A percentile compares a stretch with the other conserved stretches of the same genome.
phyloP scores from a whole-genome alignment of 805 yeast genomes.

The Metschnikowia reukaufii region DNA sequence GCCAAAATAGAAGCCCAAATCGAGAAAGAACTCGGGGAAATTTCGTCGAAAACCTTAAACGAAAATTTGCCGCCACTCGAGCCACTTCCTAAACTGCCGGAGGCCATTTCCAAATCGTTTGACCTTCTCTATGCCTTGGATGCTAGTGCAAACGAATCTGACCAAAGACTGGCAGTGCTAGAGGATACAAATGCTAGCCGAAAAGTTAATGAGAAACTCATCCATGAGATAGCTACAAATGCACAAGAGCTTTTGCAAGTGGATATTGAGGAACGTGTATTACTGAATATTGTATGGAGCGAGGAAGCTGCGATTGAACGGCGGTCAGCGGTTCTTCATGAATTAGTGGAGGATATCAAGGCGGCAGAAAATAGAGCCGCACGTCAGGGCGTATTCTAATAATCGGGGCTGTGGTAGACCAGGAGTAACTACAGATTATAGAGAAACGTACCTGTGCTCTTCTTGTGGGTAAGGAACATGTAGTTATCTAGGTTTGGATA shows the following conservation, averaged over 20 bases:
- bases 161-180: slow-evolving; percentile 4
- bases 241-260: slow-evolving; percentile 11
- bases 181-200: slow-evolving; percentile 1
- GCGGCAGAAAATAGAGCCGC: slow-evolving; percentile 13
- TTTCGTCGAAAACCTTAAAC: background rate
- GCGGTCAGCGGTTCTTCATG: slow-evolving; percentile 24
- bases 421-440: no score
- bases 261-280: slow-evolving; percentile 19
- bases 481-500: no score
- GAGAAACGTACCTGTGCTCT: no score
- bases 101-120: slow-evolving; percentile 19
- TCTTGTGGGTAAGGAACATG: no score
- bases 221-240: slow-evolving; percentile 1
- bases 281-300: slow-evolving; percentile 10
- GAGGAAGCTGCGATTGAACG: slow-evolving; percentile 23
- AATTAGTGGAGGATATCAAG: slow-evolving; percentile 24
- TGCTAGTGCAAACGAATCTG: slow-evolving; percentile 6
- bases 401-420: no score
- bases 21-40: slow-evolving; percentile 11
- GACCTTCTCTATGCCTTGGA: slow-evolving; percentile 21
- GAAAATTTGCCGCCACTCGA: background rate
- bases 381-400: background rate
- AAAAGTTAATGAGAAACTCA: background rate
- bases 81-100: slow-evolving; percentile 18
- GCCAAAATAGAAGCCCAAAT: slow-evolving; percentile 23